phyloP scores from a whole-genome alignment of 1,284 basidiomycete species.

The Ustilago bromivora region DNA sequence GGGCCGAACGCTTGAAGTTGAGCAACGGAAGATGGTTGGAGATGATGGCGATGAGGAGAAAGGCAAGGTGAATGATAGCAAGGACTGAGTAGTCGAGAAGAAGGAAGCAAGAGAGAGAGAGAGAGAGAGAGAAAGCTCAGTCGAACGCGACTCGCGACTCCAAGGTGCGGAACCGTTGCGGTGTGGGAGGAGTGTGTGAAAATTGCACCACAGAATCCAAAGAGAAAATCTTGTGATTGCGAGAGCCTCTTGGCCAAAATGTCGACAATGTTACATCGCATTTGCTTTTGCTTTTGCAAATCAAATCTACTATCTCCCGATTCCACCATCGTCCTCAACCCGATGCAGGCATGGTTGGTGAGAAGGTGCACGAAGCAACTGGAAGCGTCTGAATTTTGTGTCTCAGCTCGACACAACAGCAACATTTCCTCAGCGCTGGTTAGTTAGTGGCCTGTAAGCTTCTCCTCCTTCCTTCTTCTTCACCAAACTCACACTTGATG shows the following conservation, averaged over 20 bases:
- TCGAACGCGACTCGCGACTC: neutral
- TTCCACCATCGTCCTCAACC: neutral
- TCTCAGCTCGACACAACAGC: conserved; percentile 9
- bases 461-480: no score
- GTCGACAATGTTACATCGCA: neutral
- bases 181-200: no score
- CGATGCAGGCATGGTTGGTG: neutral
- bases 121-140: neutral
- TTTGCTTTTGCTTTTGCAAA: neutral
- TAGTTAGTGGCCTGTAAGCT: neutral
- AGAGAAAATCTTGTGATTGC: no score
- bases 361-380: conserved; percentile 14
- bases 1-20: neutral
- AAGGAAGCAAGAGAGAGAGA: neutral
- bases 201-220: no score
- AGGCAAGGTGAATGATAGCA: neutral
- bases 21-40: neutral
- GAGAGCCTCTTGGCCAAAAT: no score
- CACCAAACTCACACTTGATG: conserved; percentile 20
- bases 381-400: neutral
- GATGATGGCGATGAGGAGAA: neutral
- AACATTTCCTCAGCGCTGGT: neutral
- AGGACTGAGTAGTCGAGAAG: no score
- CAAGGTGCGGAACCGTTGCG: no score
- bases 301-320: neutral